Conservation (phyloP, 306 rosid genomes). For the Quercus glauca region DNA sequence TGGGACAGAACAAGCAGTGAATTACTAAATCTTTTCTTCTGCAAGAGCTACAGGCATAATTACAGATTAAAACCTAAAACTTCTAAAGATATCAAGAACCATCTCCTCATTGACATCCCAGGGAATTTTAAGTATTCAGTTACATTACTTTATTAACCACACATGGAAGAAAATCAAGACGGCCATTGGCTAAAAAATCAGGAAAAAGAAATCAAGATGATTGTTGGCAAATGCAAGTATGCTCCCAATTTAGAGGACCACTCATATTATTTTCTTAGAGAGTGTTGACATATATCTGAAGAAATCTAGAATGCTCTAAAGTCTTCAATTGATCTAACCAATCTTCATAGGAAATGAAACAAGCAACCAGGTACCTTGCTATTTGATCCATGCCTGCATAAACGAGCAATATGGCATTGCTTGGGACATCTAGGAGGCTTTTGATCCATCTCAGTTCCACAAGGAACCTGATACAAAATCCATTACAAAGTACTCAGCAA, state of each 20-base stretch:
- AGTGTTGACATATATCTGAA: background rate
- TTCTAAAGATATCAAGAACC: background rate
- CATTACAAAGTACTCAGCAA: conserved; percentile 23
- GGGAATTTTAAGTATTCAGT: background rate
- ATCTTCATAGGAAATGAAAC: conserved; percentile 15
- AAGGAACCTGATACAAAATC: conserved; percentile 70
- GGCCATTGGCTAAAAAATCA: background rate
- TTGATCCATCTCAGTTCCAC: conserved; percentile 93
- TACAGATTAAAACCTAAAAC: background rate
- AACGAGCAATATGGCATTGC: conserved; percentile 58
- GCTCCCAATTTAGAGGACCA: background rate
- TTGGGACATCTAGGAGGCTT: conserved; percentile 89
- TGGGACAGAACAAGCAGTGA: background rate
- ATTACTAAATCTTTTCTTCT: background rate
- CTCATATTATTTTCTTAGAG: background rate
- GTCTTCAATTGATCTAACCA: conserved; percentile 6
- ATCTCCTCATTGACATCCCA: background rate
- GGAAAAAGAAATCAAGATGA: background rate
- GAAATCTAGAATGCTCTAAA: conserved; percentile 3
- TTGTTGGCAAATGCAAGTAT: background rate
- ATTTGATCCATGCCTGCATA: conserved; percentile 73
- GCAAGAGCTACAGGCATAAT: background rate
- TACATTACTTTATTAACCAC: background rate
- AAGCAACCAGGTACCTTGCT: conserved; percentile 53
- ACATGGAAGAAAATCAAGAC: background rate